Evolutionary conservation across 441 rosid species (phyloP), one percentile per base, ranked within the genome.

Genomic region (Brassica balearica): DNA sequence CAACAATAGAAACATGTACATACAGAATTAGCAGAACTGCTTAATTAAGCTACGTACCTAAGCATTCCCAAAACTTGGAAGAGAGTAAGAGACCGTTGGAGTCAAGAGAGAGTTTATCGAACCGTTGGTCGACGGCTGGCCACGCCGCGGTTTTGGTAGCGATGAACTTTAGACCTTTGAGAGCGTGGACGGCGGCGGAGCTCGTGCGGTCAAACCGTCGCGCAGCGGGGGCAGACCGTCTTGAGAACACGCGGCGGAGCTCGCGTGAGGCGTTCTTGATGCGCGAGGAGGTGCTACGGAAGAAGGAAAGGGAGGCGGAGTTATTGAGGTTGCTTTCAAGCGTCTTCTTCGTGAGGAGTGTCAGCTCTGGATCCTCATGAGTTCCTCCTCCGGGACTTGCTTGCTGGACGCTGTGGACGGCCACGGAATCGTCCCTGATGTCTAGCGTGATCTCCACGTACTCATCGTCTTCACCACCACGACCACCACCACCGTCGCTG

Each of bases 141-240:
- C 98, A 95, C 5, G 87, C 94, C 12, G 88, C 90, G 8, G 93
- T 83, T 68, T 92, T 88, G 55, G 91, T 22, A 23, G 97, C 86
- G 41, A 95, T 91, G 74, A 95, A 95, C 87, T 93, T 91, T 12
- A 95, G 91, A 14, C 99, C 99, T 70, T 88, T 91, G 48, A 95
- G 80, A 56, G 99, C 98, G 69, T 83, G 88, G 64, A 92, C 79
- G 0, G 97, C 97, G 0, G 97, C 96, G 0, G 98, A 84, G 80
- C 92, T 95, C 2, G 84, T 85, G 69, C 99, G 79, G 73, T 93
- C 98, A 11, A 89, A 88, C 17, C 88, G 84, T 2, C 81, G 17
- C 0, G 83, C 80, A 7, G 80, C 63, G 1, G 80, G 73, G 0
- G 88, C 48, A 0, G 93, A 82, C 61, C 91, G 78, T 72, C 82